A percentile compares a stretch with the other conserved stretches of the same genome.
Evolutionary conservation across 1,284 basidiomycete genomes (phyloP).

Genomic region (Athelia sp.): DNA sequence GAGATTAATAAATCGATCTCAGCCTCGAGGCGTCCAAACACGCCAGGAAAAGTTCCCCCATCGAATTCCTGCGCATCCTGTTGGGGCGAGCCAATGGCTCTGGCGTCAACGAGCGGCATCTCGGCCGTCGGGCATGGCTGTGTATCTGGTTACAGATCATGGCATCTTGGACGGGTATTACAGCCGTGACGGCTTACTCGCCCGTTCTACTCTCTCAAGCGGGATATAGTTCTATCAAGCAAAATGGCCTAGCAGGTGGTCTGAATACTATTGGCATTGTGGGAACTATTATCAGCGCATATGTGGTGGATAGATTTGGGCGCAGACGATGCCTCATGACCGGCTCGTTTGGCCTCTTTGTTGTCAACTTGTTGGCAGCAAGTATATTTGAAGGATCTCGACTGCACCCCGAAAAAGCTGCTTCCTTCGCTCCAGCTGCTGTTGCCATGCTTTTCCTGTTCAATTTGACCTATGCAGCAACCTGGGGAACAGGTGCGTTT

Average conservation of each 20-base stretch:
- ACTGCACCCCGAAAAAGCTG: conserved; percentile 37
- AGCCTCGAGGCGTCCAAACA: conserved; percentile 1
- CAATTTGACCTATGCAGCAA: conserved; percentile 43
- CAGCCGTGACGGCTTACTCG: conserved; percentile 46
- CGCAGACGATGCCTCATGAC: conserved; percentile 16
- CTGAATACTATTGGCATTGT: not conserved
- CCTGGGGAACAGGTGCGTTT: conserved; percentile 54
- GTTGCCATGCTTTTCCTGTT: conserved; percentile 46
- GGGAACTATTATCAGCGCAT: conserved; percentile 17
- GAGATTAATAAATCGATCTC: not conserved
- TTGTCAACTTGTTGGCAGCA: not conserved
- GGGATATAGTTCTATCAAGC: conserved; percentile 38
- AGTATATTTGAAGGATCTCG: conserved; percentile 18
- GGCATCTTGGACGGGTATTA: conserved; percentile 41
- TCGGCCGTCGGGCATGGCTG: conserved; percentile 42
- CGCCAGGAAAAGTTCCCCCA: conserved; percentile 44
- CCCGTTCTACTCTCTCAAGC: conserved; percentile 44
- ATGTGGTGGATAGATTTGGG: conserved; percentile 33
- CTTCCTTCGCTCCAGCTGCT: conserved; percentile 39
- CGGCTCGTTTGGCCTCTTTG: not conserved
- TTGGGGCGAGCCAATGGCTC: conserved; percentile 3
- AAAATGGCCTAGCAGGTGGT: conserved; percentile 40
- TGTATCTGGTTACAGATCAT: conserved; percentile 47
- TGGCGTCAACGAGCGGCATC: conserved; percentile 37
- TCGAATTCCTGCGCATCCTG: conserved; percentile 21